A percentile compares a stretch with the other conserved stretches of the same genome.
These are phyloP conservation scores for Lathyrus oleraceus DNA, from an alignment of 306 rosid genomes.

Conservation along the genomic window DNA sequence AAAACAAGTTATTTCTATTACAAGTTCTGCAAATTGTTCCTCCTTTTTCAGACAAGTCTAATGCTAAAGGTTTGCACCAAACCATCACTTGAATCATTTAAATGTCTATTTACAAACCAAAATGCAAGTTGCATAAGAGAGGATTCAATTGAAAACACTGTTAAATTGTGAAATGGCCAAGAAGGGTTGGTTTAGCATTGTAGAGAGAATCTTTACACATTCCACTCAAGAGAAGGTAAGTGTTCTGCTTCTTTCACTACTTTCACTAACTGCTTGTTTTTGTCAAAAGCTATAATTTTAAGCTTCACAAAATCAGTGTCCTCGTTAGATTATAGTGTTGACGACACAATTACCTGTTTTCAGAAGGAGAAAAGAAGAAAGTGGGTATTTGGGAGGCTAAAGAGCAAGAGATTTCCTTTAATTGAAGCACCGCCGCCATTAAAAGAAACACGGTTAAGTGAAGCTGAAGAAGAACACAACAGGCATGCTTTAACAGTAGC, in stretches of 20 bases:
- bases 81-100: slow-evolving; percentile 29
- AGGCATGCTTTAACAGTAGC: slow-evolving; percentile 61
- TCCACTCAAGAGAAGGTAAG: slow-evolving; percentile 68
- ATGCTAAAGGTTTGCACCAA: slow-evolving; percentile 27
- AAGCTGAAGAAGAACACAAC: slow-evolving; percentile 65
- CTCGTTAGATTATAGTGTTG: background rate
- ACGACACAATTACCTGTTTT: slow-evolving; percentile 11
- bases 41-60: slow-evolving; percentile 45
- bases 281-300: background rate
- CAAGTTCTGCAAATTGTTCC: slow-evolving; percentile 41
- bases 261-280: background rate
- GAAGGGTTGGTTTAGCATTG: slow-evolving; percentile 67
- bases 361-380: slow-evolving; percentile 79
- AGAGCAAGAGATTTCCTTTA: slow-evolving; percentile 54
- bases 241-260: background rate
- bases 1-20: slow-evolving; percentile 7
- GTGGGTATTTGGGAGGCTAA: slow-evolving; percentile 68
- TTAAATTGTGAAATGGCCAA: slow-evolving; percentile 64
- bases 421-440: slow-evolving; percentile 51
- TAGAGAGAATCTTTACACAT: slow-evolving; percentile 67
- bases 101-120: slow-evolving; percentile 25
- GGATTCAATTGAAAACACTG: slow-evolving; percentile 24
- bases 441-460: slow-evolving; percentile 36
- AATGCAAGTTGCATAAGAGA: slow-evolving; percentile 32
- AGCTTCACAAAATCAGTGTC: background rate